Conservation (phyloP, 2,329 filamentous ascomycete genomes). For the Didymella segeticola region DNA sequence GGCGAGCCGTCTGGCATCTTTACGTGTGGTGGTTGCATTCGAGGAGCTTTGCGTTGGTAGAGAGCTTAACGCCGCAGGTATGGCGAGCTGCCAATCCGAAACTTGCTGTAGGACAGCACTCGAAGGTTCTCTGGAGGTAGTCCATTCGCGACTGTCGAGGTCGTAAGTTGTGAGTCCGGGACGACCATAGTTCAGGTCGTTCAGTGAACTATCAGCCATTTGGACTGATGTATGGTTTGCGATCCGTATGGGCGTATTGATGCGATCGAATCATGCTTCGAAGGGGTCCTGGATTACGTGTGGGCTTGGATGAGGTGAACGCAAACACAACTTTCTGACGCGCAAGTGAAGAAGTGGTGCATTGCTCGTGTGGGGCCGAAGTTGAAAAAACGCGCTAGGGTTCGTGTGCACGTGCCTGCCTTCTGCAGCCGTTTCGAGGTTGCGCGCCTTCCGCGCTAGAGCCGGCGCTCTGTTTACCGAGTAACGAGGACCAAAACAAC, state of each 20-base stretch:
- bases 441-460: conserved; percentile 18
- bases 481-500: conserved; percentile 38
- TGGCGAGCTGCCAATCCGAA: conserved; percentile 25
- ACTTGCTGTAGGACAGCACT: conserved; percentile 35
- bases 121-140: conserved; percentile 51
- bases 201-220: conserved; percentile 63
- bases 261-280: conserved; percentile 35
- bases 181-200: conserved; percentile 62
- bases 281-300: neutral
- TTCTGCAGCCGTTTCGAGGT: conserved; percentile 7
- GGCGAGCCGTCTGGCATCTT: conserved; percentile 24
- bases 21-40: conserved; percentile 17
- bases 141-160: conserved; percentile 56
- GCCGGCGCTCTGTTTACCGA: conserved; percentile 36
- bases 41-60: neutral
- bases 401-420: conserved; percentile 38
- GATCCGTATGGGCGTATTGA: conserved; percentile 13
- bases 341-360: conserved; percentile 11
- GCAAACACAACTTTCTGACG: conserved; percentile 6
- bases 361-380: conserved; percentile 19
- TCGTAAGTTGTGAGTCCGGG: conserved; percentile 60
- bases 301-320: neutral
- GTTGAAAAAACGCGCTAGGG: conserved; percentile 27
- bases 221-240: conserved; percentile 49
- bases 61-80: conserved; percentile 26